phyloP scores from a whole-genome alignment of 2,329 filamentous ascomycete species.

The Colletotrichum phormii region DNA sequence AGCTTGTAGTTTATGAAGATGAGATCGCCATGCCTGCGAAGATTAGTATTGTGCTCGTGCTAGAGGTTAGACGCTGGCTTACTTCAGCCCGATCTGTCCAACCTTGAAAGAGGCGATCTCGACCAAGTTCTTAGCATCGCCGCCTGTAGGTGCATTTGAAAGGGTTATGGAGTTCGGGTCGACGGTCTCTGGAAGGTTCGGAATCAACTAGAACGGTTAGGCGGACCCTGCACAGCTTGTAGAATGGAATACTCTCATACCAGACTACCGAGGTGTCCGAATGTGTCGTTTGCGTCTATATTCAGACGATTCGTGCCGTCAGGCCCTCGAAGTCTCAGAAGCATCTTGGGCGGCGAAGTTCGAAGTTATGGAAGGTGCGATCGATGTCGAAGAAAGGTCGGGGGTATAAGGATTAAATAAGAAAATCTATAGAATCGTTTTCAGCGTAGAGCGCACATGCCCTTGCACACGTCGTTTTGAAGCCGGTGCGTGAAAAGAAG shows the following conservation, averaged over 20 bases:
- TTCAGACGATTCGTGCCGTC: constrained; percentile 92
- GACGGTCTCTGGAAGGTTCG: constrained; percentile 71
- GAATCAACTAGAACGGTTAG: constrained; percentile 59
- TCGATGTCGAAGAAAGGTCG: background rate
- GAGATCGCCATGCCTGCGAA: constrained; percentile 83
- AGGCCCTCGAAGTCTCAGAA: constrained; percentile 88
- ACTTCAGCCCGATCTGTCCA: constrained; percentile 71
- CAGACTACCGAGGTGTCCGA: constrained; percentile 69
- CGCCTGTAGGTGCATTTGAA: constrained; percentile 70
- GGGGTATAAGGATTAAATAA: constrained; percentile 11
- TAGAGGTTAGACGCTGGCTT: constrained; percentile 38
- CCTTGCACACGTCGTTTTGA: background rate
- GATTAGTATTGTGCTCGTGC: constrained; percentile 39
- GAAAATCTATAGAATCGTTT: background rate
- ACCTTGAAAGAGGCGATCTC: constrained; percentile 69
- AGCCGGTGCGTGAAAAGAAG: background rate
- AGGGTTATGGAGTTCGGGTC: constrained; percentile 70
- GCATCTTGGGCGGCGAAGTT: constrained; percentile 64
- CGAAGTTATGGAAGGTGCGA: background rate
- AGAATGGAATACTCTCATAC: constrained; percentile 47
- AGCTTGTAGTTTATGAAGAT: constrained; percentile 87
- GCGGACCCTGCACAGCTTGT: constrained; percentile 34
- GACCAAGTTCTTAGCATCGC: constrained; percentile 67
- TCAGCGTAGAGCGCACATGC: constrained; percentile 10
- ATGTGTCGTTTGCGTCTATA: constrained; percentile 79